These are phyloP conservation scores for Rhypophila decipiens DNA, from an alignment of 495 filamentous ascomycete species.

Conservation along the genomic window DNA sequence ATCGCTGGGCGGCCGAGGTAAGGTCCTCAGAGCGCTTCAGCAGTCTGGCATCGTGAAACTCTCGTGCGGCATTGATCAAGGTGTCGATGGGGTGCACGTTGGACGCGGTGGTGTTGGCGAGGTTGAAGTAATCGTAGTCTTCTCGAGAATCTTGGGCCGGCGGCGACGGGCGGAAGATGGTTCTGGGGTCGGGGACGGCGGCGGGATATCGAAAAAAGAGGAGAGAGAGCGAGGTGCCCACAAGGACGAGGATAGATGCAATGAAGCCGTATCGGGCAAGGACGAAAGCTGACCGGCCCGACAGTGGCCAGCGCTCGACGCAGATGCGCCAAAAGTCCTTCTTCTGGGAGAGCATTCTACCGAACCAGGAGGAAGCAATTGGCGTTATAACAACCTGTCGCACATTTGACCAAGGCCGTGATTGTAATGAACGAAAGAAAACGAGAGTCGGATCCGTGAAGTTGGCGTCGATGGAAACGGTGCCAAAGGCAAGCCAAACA, in stretches of 20 bases:
- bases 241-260: background rate
- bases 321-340: background rate
- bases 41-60: slow-evolving; percentile 27
- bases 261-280: background rate
- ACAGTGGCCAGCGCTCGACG: background rate
- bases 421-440: too few relatives aligned
- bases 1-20: slow-evolving; percentile 48
- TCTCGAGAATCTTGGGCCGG: background rate
- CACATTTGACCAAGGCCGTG: too few relatives aligned
- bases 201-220: background rate
- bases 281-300: background rate
- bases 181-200: background rate
- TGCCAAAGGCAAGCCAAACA: too few relatives aligned
- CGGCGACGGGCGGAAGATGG: background rate
- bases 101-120: background rate
- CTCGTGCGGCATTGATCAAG: slow-evolving; percentile 32
- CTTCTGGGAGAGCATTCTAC: background rate
- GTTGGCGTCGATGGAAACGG: too few relatives aligned
- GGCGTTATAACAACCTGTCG: too few relatives aligned
- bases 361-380: too few relatives aligned
- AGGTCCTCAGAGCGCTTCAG: slow-evolving; percentile 41
- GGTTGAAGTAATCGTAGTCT: background rate
- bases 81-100: slow-evolving; percentile 35
- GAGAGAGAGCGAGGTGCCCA: background rate
- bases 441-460: too few relatives aligned